Evolutionary conservation across 106 monocot species (phyloP).

Genomic region (Allium fistulosum): DNA sequence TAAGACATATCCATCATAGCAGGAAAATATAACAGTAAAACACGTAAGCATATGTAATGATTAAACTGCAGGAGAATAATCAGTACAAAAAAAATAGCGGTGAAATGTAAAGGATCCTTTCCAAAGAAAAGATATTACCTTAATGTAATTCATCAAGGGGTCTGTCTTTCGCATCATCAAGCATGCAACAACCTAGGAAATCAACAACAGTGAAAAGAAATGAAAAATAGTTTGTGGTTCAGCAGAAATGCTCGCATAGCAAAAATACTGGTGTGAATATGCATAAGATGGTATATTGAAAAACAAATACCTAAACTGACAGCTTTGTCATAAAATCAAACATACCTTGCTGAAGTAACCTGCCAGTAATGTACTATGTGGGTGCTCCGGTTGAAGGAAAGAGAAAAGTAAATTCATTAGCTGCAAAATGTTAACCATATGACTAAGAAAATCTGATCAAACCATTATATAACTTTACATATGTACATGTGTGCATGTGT

Average conservation of each 20-base stretch:
- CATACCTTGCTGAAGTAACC: constrained; percentile 88
- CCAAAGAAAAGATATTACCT: constrained; percentile 20
- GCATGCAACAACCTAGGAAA: constrained; percentile 56
- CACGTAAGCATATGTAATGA: too few species aligned
- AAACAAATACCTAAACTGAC: not conserved
- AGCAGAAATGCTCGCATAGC: not conserved
- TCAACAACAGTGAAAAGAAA: not conserved
- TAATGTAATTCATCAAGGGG: constrained; percentile 53
- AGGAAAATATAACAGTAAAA: not conserved
- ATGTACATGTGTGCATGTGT: too few species aligned
- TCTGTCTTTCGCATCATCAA: constrained; percentile 56
- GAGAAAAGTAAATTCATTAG: constrained; percentile 70
- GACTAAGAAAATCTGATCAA: not conserved
- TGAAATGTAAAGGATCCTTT: not conserved
- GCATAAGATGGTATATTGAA: not conserved
- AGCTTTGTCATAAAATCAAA: too few species aligned
- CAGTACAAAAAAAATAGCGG: not conserved
- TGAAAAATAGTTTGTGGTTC: not conserved
- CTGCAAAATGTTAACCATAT: constrained; percentile 14
- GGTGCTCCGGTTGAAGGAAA: constrained; percentile 59
- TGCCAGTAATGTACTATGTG: constrained; percentile 59
- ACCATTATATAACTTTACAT: not conserved
- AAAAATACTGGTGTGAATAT: not conserved
- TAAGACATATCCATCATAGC: too few species aligned
- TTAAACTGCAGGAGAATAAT: not conserved